Evolutionary conservation across 1,284 basidiomycete species (phyloP).

Genomic region (Naganishia sp.): DNA sequence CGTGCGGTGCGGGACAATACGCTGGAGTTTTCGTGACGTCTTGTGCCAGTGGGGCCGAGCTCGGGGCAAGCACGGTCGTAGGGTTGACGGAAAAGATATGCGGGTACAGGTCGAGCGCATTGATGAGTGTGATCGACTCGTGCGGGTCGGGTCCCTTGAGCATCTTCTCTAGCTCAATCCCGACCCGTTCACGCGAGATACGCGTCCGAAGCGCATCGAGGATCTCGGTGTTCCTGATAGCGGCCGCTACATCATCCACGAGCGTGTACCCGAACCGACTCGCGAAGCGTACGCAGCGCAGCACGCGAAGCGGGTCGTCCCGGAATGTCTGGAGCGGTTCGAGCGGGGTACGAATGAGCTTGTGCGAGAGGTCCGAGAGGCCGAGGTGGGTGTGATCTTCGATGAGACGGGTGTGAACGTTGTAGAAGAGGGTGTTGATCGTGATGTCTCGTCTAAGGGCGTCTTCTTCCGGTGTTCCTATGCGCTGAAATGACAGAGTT

Average conservation of each 20-base stretch:
- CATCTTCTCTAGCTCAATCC: slow-evolving; percentile 89
- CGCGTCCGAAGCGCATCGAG: slow-evolving; percentile 72
- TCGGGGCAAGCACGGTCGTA: slow-evolving; percentile 57
- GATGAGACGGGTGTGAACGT: slow-evolving; percentile 81
- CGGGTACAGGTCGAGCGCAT: slow-evolving; percentile 67
- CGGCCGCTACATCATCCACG: slow-evolving; percentile 68
- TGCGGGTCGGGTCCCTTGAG: slow-evolving; percentile 75
- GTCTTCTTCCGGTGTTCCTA: slow-evolving; percentile 91
- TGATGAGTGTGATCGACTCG: slow-evolving; percentile 70
- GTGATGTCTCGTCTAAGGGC: slow-evolving; percentile 89
- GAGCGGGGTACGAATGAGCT: slow-evolving; percentile 85
- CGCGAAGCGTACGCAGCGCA: slow-evolving; percentile 89
- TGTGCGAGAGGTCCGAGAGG: slow-evolving; percentile 73
- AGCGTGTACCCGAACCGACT: slow-evolving; percentile 83
- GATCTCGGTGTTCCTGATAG: slow-evolving; percentile 68
- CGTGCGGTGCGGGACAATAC: slow-evolving; percentile 38
- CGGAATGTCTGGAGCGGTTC: slow-evolving; percentile 83
- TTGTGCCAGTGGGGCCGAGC: slow-evolving; percentile 41
- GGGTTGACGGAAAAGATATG: slow-evolving; percentile 68
- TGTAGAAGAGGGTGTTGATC: slow-evolving; percentile 96
- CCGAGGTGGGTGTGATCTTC: slow-evolving; percentile 88
- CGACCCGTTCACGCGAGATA: slow-evolving; percentile 85
- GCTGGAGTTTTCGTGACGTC: background rate
- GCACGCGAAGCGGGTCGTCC: slow-evolving; percentile 89
- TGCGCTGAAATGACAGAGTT: slow-evolving; percentile 61